These are phyloP conservation scores for Oidiodendron maius DNA, from an alignment of 495 filamentous ascomycete genomes.

Conservation along the genomic window DNA sequence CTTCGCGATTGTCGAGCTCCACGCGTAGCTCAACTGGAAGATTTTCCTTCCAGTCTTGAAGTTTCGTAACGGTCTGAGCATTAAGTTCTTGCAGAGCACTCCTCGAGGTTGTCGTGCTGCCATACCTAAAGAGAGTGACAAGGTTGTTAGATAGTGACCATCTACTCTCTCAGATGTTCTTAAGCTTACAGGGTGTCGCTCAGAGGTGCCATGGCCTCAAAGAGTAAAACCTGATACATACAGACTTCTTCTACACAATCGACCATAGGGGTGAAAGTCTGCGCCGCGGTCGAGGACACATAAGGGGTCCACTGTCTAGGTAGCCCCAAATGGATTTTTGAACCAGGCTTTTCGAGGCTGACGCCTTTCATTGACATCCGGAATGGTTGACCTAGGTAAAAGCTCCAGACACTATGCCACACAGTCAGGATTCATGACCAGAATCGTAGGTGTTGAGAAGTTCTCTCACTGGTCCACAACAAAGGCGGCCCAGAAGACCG, in stretches of 20 bases:
- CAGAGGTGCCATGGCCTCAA: conserved; percentile 44
- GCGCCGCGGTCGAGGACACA: conserved; percentile 24
- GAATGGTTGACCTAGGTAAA: conserved; percentile 41
- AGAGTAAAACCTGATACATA: conserved; percentile 39
- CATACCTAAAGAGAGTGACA: conserved; percentile 11
- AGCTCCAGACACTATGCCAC: conserved; percentile 41
- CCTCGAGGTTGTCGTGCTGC: conserved; percentile 6
- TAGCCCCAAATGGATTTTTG: conserved; percentile 4
- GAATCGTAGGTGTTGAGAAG: not conserved
- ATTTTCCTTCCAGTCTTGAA: conserved; percentile 43
- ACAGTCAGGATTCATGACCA: conserved; percentile 3
- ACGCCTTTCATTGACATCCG: conserved; percentile 42
- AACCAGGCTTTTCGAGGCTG: conserved; percentile 36
- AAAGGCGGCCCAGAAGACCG: conserved; percentile 47
- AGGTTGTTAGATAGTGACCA: not conserved
- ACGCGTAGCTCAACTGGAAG: conserved; percentile 37
- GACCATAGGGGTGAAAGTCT: conserved; percentile 18
- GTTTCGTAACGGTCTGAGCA: conserved; percentile 36
- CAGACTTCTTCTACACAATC: conserved; percentile 37
- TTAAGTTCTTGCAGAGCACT: conserved; percentile 40
- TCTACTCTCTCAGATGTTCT: conserved; percentile 13
- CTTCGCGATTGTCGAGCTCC: conserved; percentile 31
- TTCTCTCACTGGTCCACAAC: conserved; percentile 42
- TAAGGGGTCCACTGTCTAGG: conserved; percentile 36
- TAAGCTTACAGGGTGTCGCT: conserved; percentile 40